phyloP scores from a whole-genome alignment of 257 asterid species.

The Fraxinus excelsior region DNA sequence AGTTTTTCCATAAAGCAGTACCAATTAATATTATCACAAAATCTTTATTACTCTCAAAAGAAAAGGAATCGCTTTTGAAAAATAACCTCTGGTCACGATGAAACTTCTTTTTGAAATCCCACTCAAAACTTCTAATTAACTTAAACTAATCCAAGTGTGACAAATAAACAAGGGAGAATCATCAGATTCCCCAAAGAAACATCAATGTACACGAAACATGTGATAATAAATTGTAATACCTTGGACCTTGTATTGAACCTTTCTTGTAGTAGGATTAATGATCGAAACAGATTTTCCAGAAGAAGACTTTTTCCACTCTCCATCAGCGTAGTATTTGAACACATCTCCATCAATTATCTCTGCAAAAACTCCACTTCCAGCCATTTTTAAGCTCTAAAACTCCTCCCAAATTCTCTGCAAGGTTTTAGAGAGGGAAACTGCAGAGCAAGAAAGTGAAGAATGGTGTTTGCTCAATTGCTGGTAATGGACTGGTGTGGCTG shows the following conservation, averaged over 20 bases:
- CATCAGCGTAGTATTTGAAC: constrained; percentile 73
- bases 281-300: constrained; percentile 82
- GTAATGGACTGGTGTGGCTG: not conserved
- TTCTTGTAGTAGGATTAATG: constrained; percentile 83
- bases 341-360: constrained; percentile 83
- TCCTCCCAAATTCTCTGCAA: constrained; percentile 6
- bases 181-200: not conserved
- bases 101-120: not conserved
- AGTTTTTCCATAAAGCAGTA: too few relatives aligned
- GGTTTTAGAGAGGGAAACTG: constrained; percentile 16
- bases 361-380: constrained; percentile 76
- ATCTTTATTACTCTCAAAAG: too few relatives aligned
- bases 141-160: not conserved
- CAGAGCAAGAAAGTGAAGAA: constrained; percentile 1
- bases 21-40: too few relatives aligned
- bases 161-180: not conserved
- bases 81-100: not conserved
- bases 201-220: too few relatives aligned
- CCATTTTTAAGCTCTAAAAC: constrained; percentile 45
- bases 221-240: constrained; percentile 39
- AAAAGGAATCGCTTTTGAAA: too few relatives aligned
- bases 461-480: not conserved
- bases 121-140: not conserved
- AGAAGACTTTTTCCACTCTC: constrained; percentile 80
- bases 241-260: constrained; percentile 88